phyloP scores from a whole-genome alignment of 2,329 filamentous ascomycete genomes.

The Shiraia sp. region DNA sequence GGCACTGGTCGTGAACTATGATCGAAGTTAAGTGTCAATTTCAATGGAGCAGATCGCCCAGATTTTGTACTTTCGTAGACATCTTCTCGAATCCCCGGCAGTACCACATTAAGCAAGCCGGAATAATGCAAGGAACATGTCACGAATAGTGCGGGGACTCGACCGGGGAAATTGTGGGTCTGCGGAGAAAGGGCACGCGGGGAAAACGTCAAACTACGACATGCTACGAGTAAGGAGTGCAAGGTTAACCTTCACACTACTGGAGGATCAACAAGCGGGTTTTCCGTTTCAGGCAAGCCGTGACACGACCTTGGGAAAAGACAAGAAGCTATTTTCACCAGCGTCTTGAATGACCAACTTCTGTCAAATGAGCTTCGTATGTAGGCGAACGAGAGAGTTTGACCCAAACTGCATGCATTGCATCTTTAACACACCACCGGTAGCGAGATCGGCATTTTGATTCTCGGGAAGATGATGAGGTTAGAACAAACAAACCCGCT shows the following conservation, averaged over 20 bases:
- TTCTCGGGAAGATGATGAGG: no score
- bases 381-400: no score
- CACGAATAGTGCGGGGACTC: background rate
- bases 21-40: background rate
- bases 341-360: no score
- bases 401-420: no score
- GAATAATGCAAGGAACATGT: conserved; percentile 3
- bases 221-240: conserved; percentile 1
- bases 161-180: conserved; percentile 15
- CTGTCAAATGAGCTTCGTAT: no score
- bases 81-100: no score
- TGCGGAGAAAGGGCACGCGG: conserved; percentile 10
- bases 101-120: no score
- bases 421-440: no score
- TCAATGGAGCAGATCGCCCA: background rate
- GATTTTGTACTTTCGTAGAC: conserved; percentile 10
- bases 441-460: no score
- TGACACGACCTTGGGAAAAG: no score
- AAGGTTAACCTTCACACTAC: conserved; percentile 1
- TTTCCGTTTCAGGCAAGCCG: conserved; percentile 12
- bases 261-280: conserved; percentile 2
- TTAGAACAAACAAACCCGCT: no score
- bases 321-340: no score
- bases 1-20: background rate
- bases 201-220: conserved; percentile 1